Evolutionary conservation across 2,329 filamentous ascomycete species (phyloP).

Genomic region (Fusarium sp.): DNA sequence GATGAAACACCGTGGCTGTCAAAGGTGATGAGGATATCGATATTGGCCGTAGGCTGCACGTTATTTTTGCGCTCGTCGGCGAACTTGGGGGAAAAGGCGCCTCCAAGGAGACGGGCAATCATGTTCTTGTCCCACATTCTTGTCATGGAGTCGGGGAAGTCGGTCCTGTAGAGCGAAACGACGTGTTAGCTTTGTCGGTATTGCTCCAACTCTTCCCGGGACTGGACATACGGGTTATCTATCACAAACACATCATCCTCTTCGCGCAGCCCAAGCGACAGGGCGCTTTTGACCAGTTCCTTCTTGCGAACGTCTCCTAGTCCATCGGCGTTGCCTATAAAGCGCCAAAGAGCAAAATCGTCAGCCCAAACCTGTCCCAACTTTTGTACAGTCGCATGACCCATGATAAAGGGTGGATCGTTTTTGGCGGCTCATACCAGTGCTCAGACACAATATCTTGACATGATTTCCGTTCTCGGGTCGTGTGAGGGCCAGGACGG

Average conservation of each 20-base stretch:
- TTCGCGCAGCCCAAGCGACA: conserved; percentile 77
- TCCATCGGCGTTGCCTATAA: conserved; percentile 81
- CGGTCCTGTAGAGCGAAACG: conserved; percentile 48
- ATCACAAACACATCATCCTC: conserved; percentile 87
- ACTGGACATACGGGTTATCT: conserved; percentile 72
- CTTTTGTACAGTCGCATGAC: conserved; percentile 23
- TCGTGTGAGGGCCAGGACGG: conserved; percentile 82
- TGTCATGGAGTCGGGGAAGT: conserved; percentile 93
- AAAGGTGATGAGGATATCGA: conserved; percentile 91
- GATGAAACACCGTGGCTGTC: conserved; percentile 83
- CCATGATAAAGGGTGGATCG: conserved; percentile 18
- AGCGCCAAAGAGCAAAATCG: conserved; percentile 23
- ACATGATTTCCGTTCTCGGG: conserved; percentile 88
- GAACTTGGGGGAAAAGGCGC: conserved; percentile 77
- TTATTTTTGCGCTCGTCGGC: conserved; percentile 50
- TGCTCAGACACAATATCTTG: conserved; percentile 93
- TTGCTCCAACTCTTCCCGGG: not conserved
- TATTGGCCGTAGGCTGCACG: conserved; percentile 60
- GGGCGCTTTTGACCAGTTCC: conserved; percentile 84
- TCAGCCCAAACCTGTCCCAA: conserved; percentile 34
- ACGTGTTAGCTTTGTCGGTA: conserved; percentile 7
- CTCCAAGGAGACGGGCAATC: conserved; percentile 76
- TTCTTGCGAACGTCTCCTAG: conserved; percentile 84
- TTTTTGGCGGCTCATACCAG: conserved; percentile 61
- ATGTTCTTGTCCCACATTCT: conserved; percentile 77